These are phyloP conservation scores for Coniella vitis DNA, from an alignment of 2,329 filamentous ascomycete species.

Conservation along the genomic window DNA sequence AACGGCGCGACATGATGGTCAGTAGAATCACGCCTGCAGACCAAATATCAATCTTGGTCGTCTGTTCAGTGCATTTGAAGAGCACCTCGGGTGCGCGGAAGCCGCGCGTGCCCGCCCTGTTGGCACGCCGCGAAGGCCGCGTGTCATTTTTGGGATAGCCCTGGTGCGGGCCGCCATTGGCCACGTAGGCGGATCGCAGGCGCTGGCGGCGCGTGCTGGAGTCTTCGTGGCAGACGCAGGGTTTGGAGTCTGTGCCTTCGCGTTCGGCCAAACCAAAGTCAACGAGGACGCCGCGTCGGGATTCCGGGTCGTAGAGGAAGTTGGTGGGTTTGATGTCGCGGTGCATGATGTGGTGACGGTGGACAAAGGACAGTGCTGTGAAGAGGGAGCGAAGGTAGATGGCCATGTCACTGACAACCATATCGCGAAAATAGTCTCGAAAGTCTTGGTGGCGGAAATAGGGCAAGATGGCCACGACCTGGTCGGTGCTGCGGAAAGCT, in stretches of 20 bases:
- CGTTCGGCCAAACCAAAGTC: slow-evolving; percentile 96
- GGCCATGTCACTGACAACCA: slow-evolving; percentile 78
- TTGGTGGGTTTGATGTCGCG: slow-evolving; percentile 97
- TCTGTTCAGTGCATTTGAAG: slow-evolving; percentile 94
- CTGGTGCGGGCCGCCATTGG: slow-evolving; percentile 44
- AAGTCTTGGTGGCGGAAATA: slow-evolving; percentile 97
- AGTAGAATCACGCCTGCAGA: slow-evolving; percentile 93
- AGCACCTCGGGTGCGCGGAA: slow-evolving; percentile 95
- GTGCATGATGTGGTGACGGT: slow-evolving; percentile 79
- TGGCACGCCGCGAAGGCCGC: slow-evolving; percentile 80
- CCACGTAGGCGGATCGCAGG: slow-evolving; percentile 52
- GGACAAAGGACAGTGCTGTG: slow-evolving; percentile 75
- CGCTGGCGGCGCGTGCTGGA: slow-evolving; percentile 54
- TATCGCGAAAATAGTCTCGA: slow-evolving; percentile 84
- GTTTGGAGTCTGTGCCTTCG: slow-evolving; percentile 68
- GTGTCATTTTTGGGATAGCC: slow-evolving; percentile 88
- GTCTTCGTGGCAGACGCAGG: slow-evolving; percentile 72
- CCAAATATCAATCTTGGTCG: slow-evolving; percentile 93
- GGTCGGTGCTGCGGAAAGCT: slow-evolving; percentile 89
- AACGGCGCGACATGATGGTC: slow-evolving; percentile 86
- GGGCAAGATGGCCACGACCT: slow-evolving; percentile 88
- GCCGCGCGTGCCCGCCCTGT: slow-evolving; percentile 87
- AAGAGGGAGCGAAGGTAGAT: slow-evolving; percentile 88
- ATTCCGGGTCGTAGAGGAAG: slow-evolving; percentile 82
- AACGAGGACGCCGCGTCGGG: slow-evolving; percentile 83